These are phyloP conservation scores for Phoma sp. DNA, from an alignment of 2,329 filamentous ascomycete genomes.

Conservation along the genomic window DNA sequence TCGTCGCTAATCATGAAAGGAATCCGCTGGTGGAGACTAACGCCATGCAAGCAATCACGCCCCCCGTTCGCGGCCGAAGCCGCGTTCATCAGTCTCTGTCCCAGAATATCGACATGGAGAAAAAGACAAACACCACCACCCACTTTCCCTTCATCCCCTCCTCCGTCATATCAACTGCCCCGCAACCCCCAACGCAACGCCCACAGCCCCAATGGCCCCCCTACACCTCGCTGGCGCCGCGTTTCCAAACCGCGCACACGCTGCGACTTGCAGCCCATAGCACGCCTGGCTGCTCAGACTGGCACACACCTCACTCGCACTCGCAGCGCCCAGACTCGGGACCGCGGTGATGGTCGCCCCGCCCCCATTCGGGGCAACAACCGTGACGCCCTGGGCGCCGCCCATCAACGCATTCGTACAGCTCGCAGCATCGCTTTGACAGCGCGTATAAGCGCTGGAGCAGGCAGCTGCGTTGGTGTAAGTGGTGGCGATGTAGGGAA, in stretches of 20 bases:
- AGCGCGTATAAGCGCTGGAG: conserved; percentile 60
- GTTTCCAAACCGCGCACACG: conserved; percentile 53
- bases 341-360: conserved; percentile 58
- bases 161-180: conserved; percentile 39
- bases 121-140: neutral
- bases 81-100: conserved; percentile 1
- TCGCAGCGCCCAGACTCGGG: conserved; percentile 35
- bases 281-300: conserved; percentile 54
- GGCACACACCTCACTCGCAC: conserved; percentile 40
- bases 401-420: conserved; percentile 53
- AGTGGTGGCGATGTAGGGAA: conserved; percentile 59
- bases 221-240: conserved; percentile 24
- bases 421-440: conserved; percentile 54
- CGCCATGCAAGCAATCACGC: conserved; percentile 8
- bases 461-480: conserved; percentile 59
- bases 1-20: neutral
- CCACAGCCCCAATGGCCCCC: conserved; percentile 28
- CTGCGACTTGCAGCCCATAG: conserved; percentile 55
- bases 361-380: conserved; percentile 53
- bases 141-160: neutral
- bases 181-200: conserved; percentile 51
- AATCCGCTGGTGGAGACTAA: conserved; percentile 1
- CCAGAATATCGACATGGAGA: conserved; percentile 31
- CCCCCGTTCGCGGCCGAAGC: conserved; percentile 1
- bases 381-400: conserved; percentile 58